Percentiles rank a stretch among this genome's conserved stretches.
Conservation (phyloP, 345 rosid genomes). For the Reutealis trisperma region DNA sequence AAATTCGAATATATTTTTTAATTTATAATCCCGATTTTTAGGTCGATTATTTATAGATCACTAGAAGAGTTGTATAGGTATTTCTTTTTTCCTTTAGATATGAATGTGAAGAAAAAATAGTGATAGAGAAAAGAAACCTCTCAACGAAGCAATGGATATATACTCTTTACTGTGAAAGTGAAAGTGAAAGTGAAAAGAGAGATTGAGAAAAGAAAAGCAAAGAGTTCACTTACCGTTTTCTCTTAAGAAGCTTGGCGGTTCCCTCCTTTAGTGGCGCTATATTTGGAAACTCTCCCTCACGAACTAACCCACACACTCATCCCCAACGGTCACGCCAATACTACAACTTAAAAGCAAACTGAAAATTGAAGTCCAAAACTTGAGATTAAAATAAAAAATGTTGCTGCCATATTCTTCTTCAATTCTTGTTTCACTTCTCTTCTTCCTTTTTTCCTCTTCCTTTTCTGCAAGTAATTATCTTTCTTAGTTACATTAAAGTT, state of each 20-base stretch:
- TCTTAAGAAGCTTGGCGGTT: slow-evolving; percentile 18
- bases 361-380: not conserved
- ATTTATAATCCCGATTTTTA: not conserved
- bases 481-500: not conserved
- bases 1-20: too few species aligned
- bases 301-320: not conserved
- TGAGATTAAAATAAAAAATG: slow-evolving; percentile 31
- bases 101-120: not conserved
- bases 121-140: slow-evolving; percentile 38
- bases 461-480: slow-evolving; percentile 33
- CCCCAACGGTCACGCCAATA: not conserved
- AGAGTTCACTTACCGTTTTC: not conserved
- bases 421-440: slow-evolving; percentile 27
- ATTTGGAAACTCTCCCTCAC: slow-evolving; percentile 10
- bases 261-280: slow-evolving; percentile 5
- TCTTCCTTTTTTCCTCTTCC: slow-evolving; percentile 27
- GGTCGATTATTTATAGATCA: too few species aligned
- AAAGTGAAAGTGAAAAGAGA: slow-evolving; percentile 24
- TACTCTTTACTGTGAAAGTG: slow-evolving; percentile 34
- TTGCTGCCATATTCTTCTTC: slow-evolving; percentile 21
- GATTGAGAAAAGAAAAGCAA: slow-evolving; percentile 11
- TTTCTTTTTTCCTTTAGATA: not conserved
- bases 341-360: not conserved
- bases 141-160: slow-evolving; percentile 60
- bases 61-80: not conserved